Percentiles rank a stretch among this genome's conserved stretches.
Conservation (phyloP, 345 rosid genomes). For the Mangifera indica region DNA sequence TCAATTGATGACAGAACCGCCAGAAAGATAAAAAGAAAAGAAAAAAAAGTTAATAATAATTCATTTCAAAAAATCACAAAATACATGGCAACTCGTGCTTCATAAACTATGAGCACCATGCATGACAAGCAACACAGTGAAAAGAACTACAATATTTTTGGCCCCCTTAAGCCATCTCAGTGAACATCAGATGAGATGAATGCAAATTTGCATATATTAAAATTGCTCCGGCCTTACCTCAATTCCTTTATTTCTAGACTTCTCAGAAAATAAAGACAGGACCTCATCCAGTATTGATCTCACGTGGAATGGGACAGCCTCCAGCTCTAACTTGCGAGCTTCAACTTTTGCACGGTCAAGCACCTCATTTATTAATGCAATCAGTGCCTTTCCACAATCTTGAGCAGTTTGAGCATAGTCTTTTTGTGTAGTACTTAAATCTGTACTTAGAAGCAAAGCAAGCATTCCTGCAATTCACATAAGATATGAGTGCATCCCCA, state of each 20-base stretch:
- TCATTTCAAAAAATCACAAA: constrained; percentile 17
- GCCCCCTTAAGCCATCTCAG: not conserved
- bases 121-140: not conserved
- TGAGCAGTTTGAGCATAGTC: constrained; percentile 97
- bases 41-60: not conserved
- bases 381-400: constrained; percentile 92
- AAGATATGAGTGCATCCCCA: not conserved
- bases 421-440: constrained; percentile 82
- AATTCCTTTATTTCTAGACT: constrained; percentile 79
- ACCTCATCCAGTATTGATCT: constrained; percentile 93
- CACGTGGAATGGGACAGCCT: constrained; percentile 73
- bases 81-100: not conserved
- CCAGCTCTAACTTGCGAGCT: constrained; percentile 90
- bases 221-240: constrained; percentile 51
- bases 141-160: constrained; percentile 2
- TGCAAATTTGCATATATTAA: not conserved
- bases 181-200: constrained; percentile 7
- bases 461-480: constrained; percentile 70
- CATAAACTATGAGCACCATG: not conserved
- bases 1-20: constrained; percentile 15
- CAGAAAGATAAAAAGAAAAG: constrained; percentile 3
- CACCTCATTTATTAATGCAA: constrained; percentile 88
- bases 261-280: constrained; percentile 92
- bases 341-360: constrained; percentile 98
- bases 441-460: constrained; percentile 87